A percentile compares a stretch with the other conserved stretches of the same genome.
Evolutionary conservation across 2,329 filamentous ascomycete species (phyloP).

Genomic region (Colletotrichum destructivum): DNA sequence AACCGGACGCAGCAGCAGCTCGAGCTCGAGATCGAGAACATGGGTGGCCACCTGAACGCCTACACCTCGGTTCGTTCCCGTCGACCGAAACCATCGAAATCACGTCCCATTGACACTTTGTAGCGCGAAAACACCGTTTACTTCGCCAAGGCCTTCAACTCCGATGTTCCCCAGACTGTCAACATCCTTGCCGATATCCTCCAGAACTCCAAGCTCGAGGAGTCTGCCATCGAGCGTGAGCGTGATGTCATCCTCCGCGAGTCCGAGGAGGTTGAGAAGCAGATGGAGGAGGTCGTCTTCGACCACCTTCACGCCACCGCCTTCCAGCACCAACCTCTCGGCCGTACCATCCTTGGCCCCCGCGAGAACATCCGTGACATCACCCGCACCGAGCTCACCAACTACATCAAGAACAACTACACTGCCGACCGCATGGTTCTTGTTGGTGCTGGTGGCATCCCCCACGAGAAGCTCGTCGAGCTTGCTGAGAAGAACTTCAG

Average conservation of each 20-base stretch:
- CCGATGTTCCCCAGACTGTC: constrained; percentile 95
- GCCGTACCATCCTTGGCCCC: constrained; percentile 97
- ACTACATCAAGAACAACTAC: constrained; percentile 99
- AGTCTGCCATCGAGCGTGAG: constrained; percentile 93
- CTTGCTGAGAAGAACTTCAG: constrained; percentile 97
- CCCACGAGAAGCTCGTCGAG: constrained; percentile 93
- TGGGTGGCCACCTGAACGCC: constrained; percentile 98
- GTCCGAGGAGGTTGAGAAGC: constrained; percentile 99
- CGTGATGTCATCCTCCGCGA: constrained; percentile 98
- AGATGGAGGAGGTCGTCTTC: constrained; percentile 99
- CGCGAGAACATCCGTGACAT: constrained; percentile 99
- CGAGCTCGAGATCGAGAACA: constrained; percentile 99
- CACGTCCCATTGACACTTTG: constrained; percentile 33
- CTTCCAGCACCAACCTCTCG: constrained; percentile 95
- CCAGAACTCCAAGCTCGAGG: constrained; percentile 98
- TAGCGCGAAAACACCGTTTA: constrained; percentile 99
- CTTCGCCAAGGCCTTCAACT: constrained; percentile 99
- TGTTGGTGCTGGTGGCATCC: constrained; percentile 93
- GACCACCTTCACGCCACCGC: constrained; percentile 99
- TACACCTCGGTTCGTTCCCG: constrained; percentile 90
- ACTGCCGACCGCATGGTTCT: constrained; percentile 99
- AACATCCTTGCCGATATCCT: constrained; percentile 99
- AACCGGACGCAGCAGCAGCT: constrained; percentile 97
- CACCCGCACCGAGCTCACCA: constrained; percentile 88
- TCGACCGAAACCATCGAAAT: constrained; percentile 31